A percentile compares a stretch with the other conserved stretches of the same genome.
These are phyloP conservation scores for Citrullus mucosospermus DNA, from an alignment of 306 rosid species.

Conservation along the genomic window DNA sequence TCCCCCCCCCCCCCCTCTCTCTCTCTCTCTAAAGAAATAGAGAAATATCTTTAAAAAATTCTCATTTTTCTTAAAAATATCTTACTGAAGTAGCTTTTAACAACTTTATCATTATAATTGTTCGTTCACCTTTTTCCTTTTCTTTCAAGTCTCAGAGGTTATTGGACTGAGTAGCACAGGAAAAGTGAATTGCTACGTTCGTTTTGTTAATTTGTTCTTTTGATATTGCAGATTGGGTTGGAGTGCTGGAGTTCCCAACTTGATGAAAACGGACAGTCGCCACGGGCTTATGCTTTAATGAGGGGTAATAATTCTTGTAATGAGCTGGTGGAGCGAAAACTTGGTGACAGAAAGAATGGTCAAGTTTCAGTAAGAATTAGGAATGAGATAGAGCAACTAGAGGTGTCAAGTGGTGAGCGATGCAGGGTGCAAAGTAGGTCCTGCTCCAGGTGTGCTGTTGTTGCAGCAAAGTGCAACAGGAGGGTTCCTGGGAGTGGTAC, in stretches of 20 bases:
- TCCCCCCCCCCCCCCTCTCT: too few relatives aligned
- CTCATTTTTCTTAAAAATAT: neutral
- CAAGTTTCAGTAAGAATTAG: constrained; percentile 52
- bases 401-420: constrained; percentile 22
- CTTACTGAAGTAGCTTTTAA: neutral
- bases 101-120: neutral
- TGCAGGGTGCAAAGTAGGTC: constrained; percentile 29
- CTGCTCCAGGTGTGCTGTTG: constrained; percentile 53
- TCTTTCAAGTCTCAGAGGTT: neutral
- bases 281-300: constrained; percentile 59
- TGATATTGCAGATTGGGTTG: constrained; percentile 48
- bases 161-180: neutral
- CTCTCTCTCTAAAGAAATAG: neutral
- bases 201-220: neutral
- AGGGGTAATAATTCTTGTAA: constrained; percentile 58
- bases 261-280: constrained; percentile 67
- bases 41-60: neutral
- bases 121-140: neutral
- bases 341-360: constrained; percentile 38
- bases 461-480: constrained; percentile 27
- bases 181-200: neutral
- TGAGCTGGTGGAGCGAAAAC: constrained; percentile 52
- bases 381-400: constrained; percentile 26
- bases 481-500: constrained; percentile 55
- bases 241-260: constrained; percentile 63